phyloP scores from a whole-genome alignment of 495 filamentous ascomycete species.

The Neurospora sp. region DNA sequence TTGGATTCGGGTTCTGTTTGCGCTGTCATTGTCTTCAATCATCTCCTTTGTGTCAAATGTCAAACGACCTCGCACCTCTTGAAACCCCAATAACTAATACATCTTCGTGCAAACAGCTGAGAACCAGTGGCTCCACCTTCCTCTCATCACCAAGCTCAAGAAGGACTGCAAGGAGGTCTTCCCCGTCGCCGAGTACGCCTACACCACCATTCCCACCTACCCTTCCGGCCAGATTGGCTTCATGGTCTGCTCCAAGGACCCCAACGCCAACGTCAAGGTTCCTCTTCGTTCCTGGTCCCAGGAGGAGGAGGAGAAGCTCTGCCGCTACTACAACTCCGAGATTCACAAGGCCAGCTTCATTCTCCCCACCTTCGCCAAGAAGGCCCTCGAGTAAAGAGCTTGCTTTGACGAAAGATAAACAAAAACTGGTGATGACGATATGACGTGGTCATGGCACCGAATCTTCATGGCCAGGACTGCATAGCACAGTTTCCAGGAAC shows the following conservation, averaged over 20 bases:
- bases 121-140: slow-evolving; percentile 97
- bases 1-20: slow-evolving; percentile 1
- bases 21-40: not conserved
- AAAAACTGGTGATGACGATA: not conserved
- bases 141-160: slow-evolving; percentile 82
- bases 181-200: slow-evolving; percentile 94
- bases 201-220: slow-evolving; percentile 99
- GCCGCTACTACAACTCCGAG: slow-evolving; percentile 90
- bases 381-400: slow-evolving; percentile 50
- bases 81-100: slow-evolving; percentile 18
- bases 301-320: slow-evolving; percentile 86
- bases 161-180: slow-evolving; percentile 96
- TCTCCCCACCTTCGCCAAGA: slow-evolving; percentile 81
- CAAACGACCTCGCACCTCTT: not conserved
- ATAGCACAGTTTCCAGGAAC: not conserved
- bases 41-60: slow-evolving; percentile 4
- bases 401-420: not conserved
- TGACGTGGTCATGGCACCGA: not conserved
- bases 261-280: slow-evolving; percentile 66
- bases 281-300: slow-evolving; percentile 67
- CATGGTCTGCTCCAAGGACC: slow-evolving; percentile 98
- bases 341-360: slow-evolving; percentile 93
- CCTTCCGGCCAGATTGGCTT: slow-evolving; percentile 98
- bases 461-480: not conserved
- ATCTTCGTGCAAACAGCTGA: slow-evolving; percentile 52